Conservation (phyloP, 495 filamentous ascomycete species). For the Penicillium waksmanii region DNA sequence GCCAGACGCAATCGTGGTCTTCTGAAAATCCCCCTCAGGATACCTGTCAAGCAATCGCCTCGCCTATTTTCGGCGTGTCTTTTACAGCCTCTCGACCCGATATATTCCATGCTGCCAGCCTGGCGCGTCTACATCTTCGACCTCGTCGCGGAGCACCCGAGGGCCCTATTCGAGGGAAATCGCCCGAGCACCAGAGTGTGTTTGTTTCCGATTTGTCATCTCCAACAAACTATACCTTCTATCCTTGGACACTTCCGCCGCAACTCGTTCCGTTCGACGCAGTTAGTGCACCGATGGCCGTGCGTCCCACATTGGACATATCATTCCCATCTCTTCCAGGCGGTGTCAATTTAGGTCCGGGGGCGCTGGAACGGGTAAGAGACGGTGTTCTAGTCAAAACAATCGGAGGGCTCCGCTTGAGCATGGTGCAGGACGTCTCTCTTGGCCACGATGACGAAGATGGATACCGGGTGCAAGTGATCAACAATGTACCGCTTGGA, state of each 20-base stretch:
- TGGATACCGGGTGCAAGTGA: constrained; percentile 71
- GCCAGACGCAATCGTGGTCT: constrained; percentile 14
- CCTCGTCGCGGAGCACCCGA: constrained; percentile 56
- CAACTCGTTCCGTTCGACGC: constrained; percentile 75
- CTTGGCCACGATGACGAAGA: constrained; percentile 38
- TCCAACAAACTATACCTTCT: constrained; percentile 80
- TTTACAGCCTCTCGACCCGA: constrained; percentile 82
- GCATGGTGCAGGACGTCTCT: constrained; percentile 71
- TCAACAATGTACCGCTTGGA: constrained; percentile 80
- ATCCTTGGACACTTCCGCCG: constrained; percentile 86
- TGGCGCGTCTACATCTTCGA: constrained; percentile 80
- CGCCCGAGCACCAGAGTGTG: constrained; percentile 55
- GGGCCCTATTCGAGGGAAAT: constrained; percentile 57
- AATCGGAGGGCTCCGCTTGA: constrained; percentile 76
- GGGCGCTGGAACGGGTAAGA: constrained; percentile 59
- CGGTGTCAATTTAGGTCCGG: constrained; percentile 52
- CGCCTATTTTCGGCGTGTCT: constrained; percentile 70
- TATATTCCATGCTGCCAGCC: constrained; percentile 85
- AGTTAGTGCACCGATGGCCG: constrained; percentile 65
- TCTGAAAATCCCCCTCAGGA: constrained; percentile 17
- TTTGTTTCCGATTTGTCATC: constrained; percentile 62
- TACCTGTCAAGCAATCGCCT: constrained; percentile 63
- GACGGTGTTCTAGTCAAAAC: constrained; percentile 81
- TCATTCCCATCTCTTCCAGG: constrained; percentile 76
- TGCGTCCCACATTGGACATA: constrained; percentile 71